Evolutionary conservation across 2,329 filamentous ascomycete species (phyloP).

Genomic region (Nakataea oryzae): DNA sequence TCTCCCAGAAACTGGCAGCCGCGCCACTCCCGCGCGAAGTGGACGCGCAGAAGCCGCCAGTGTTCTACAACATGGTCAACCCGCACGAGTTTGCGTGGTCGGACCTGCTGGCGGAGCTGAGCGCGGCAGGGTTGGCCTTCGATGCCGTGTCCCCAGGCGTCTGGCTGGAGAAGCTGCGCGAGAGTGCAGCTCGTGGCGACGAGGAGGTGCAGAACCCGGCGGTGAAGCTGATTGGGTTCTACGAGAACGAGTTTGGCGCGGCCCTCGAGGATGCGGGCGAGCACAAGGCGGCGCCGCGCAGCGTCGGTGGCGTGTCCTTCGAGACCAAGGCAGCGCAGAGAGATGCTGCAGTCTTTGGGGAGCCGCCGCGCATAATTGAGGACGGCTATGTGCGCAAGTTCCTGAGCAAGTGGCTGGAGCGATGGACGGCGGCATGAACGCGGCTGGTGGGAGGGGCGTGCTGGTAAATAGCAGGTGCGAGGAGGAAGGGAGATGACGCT

Average conservation of each 20-base stretch:
- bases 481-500: too few relatives aligned
- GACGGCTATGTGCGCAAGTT: not conserved
- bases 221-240: constrained; percentile 42
- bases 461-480: not conserved
- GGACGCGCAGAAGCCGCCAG: constrained; percentile 13
- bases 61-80: constrained; percentile 36
- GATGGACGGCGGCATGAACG: not conserved
- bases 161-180: not conserved
- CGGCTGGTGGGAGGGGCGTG: not conserved
- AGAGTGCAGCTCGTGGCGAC: constrained; percentile 19
- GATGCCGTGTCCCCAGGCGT: constrained; percentile 28
- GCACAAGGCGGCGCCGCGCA: too few relatives aligned
- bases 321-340: too few relatives aligned
- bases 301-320: too few relatives aligned
- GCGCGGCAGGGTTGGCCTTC: constrained; percentile 29
- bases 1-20: constrained; percentile 10
- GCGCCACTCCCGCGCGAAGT: not conserved
- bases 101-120: constrained; percentile 34
- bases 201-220: constrained; percentile 27
- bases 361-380: not conserved
- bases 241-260: constrained; percentile 12
- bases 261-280: too few relatives aligned
- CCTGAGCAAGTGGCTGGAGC: not conserved
- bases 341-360: too few relatives aligned
- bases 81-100: constrained; percentile 38